These are phyloP conservation scores for Penicillium occitanis DNA, from an alignment of 2,329 filamentous ascomycete genomes.

Conservation along the genomic window DNA sequence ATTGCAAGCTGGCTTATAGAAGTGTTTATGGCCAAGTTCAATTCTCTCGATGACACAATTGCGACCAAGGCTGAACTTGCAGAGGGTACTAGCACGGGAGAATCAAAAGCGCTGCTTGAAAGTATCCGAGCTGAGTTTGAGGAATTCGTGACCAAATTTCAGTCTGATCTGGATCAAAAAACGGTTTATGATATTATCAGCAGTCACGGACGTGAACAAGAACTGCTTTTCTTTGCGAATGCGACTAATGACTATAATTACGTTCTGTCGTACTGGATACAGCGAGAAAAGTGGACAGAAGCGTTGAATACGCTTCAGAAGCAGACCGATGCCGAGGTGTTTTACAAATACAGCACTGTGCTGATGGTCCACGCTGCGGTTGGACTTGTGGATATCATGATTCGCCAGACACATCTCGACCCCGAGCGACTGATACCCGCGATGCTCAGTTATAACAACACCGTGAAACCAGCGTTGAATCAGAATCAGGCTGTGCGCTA, in stretches of 20 bases:
- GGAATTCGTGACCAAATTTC: constrained; percentile 83
- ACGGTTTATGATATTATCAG: constrained; percentile 95
- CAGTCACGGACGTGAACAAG: constrained; percentile 90
- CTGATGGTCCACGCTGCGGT: constrained; percentile 84
- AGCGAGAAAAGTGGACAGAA: constrained; percentile 87
- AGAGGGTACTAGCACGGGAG: constrained; percentile 67
- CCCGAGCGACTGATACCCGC: constrained; percentile 88
- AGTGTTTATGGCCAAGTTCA: constrained; percentile 95
- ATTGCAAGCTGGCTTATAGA: constrained; percentile 93
- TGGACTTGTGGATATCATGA: constrained; percentile 90
- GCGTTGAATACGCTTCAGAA: constrained; percentile 86
- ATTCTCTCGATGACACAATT: constrained; percentile 90
- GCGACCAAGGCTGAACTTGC: constrained; percentile 81
- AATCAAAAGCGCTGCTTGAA: constrained; percentile 67
- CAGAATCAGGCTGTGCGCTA: constrained; percentile 94
- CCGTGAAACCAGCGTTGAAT: constrained; percentile 61
- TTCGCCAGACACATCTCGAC: constrained; percentile 83
- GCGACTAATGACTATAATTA: constrained; percentile 90
- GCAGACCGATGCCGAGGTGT: constrained; percentile 87
- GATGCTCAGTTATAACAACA: constrained; percentile 86
- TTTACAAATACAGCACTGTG: constrained; percentile 96
- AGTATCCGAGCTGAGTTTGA: constrained; percentile 76
- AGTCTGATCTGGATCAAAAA: constrained; percentile 81
- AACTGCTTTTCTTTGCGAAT: constrained; percentile 87
- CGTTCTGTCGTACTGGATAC: constrained; percentile 94